Evolutionary conservation across 768 basidiomycete species (phyloP).

Genomic region (Pulveroboletus ravenelii): DNA sequence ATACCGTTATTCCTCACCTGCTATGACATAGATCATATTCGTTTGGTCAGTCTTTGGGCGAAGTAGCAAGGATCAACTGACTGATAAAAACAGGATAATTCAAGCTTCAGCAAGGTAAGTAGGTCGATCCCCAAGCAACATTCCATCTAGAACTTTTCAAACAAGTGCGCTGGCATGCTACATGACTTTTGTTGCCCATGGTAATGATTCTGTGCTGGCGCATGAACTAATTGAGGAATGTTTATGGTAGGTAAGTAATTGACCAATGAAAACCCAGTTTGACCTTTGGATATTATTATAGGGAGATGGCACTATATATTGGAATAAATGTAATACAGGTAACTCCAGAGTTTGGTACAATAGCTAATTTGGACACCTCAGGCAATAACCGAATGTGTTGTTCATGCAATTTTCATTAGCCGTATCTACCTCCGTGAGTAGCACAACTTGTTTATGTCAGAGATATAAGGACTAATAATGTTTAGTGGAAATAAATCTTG

Average conservation of each 20-base stretch:
- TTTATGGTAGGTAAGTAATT: slow-evolving; percentile 6
- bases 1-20: not conserved
- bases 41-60: slow-evolving; percentile 17
- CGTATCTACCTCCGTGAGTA: slow-evolving; percentile 23
- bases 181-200: slow-evolving; percentile 8
- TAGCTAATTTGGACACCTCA: slow-evolving; percentile 8
- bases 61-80: not conserved
- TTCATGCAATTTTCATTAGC: slow-evolving; percentile 22
- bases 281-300: not conserved
- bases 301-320: slow-evolving; percentile 9
- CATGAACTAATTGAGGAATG: not conserved
- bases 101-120: slow-evolving; percentile 19
- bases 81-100: slow-evolving; percentile 13
- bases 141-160: not conserved
- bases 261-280: not conserved
- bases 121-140: no score
- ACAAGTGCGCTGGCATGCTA: slow-evolving; percentile 11
- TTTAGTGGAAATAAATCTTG: slow-evolving; percentile 9
- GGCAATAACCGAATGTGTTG: slow-evolving; percentile 17
- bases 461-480: not conserved
- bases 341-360: not conserved
- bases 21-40: slow-evolving; percentile 11
- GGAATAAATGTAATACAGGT: slow-evolving; percentile 14
- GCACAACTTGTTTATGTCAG: not conserved
- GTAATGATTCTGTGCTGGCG: not conserved